Conservation (phyloP, 352 stramenopile genomes). For the Globisporangium viniferum region DNA sequence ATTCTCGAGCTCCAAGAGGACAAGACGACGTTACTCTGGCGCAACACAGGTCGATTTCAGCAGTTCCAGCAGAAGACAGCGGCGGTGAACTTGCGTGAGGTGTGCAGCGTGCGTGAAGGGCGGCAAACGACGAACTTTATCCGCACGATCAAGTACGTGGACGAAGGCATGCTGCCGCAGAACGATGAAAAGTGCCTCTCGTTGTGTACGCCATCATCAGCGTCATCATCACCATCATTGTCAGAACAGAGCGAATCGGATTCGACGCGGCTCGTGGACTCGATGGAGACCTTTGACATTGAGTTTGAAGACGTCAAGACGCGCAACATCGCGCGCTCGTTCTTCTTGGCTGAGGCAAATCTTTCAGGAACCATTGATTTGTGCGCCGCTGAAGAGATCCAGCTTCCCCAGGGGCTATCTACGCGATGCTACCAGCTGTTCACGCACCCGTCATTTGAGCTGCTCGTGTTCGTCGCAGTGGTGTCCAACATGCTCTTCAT, state of each 20-base stretch:
- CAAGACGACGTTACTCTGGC: slow-evolving; percentile 64
- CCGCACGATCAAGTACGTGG: slow-evolving; percentile 80
- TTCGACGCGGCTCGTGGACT: slow-evolving; percentile 12
- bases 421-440: slow-evolving; percentile 67
- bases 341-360: slow-evolving; percentile 55
- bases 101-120: slow-evolving; percentile 57
- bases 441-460: slow-evolving; percentile 70
- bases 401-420: slow-evolving; percentile 38
- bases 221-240: background rate
- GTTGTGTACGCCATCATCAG: slow-evolving; percentile 16
- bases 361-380: slow-evolving; percentile 44
- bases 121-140: slow-evolving; percentile 80
- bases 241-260: slow-evolving; percentile 9
- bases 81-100: slow-evolving; percentile 41
- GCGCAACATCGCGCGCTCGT: slow-evolving; percentile 49
- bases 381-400: slow-evolving; percentile 42
- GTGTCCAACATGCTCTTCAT: slow-evolving; percentile 68
- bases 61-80: slow-evolving; percentile 27
- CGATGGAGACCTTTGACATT: slow-evolving; percentile 58
- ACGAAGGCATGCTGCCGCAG: slow-evolving; percentile 32
- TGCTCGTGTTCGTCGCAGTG: slow-evolving; percentile 64
- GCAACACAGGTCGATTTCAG: slow-evolving; percentile 31
- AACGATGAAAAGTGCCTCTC: slow-evolving; percentile 4
- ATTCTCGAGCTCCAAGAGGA: slow-evolving; percentile 61
- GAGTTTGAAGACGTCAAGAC: slow-evolving; percentile 61